phyloP scores from a whole-genome alignment of 257 asterid species.

The Scutellaria barbata region DNA sequence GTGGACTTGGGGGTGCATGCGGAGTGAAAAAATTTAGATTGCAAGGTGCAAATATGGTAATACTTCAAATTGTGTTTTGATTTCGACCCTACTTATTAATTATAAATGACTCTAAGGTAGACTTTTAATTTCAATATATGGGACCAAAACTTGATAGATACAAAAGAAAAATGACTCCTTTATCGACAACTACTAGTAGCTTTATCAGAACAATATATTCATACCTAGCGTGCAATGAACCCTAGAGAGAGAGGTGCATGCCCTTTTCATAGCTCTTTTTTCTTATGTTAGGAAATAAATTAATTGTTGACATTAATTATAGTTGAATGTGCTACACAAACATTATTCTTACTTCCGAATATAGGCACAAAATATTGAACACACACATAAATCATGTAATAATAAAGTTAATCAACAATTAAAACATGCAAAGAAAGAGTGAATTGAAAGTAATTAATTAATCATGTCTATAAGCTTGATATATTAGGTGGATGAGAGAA shows the following conservation, averaged over 20 bases:
- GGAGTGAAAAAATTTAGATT: no score
- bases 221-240: conserved; percentile 38
- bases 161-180: conserved; percentile 40
- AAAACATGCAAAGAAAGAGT: neutral
- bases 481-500: conserved; percentile 2
- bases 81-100: neutral
- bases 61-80: no score
- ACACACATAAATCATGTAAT: neutral
- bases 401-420: neutral
- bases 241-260: conserved; percentile 37
- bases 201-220: conserved; percentile 39
- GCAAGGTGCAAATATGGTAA: no score
- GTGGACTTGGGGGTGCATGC: no score
- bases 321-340: conserved; percentile 7
- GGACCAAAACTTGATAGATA: conserved; percentile 49
- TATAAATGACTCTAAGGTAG: conserved; percentile 40
- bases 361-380: neutral
- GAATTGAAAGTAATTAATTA: neutral
- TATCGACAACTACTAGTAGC: conserved; percentile 43
- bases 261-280: neutral
- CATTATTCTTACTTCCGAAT: neutral
- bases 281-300: neutral
- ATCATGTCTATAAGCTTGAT: neutral
- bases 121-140: conserved; percentile 34
- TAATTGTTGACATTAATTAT: conserved; percentile 16